Base-by-base conservation (phyloP, 1,284 basidiomycete species). In the Malassezia equina region DNA sequence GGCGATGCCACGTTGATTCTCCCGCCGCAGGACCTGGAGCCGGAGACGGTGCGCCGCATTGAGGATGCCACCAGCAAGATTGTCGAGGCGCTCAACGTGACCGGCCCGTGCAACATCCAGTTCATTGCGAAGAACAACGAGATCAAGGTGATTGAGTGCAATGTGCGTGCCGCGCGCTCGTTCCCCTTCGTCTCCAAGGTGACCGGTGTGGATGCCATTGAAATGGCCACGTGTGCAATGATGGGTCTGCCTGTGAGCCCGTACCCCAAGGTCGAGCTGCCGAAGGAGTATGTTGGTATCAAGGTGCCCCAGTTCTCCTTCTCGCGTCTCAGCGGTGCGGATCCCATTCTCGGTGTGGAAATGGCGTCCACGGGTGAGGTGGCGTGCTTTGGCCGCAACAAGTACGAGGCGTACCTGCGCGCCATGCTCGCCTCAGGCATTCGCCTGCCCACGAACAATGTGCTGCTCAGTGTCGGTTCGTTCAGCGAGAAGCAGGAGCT, bases 351-450 rank as follows among this genome's bases (percentile, higher is more conserved):
- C n/a, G 94, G 94, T 72, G 93, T 98, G 47, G 93, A 98, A 79
- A 98, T 98, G 93, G 93, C 93, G 15, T 96, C 93, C n/a, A 98
- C 93, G 1, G 93, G 93, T 63, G 93, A 98, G 76, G 93, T 98
- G 27, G 94, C 94, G 33, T 96, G 93, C 77, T 98, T 98, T 76
- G 93, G 94, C 25, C 84, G 82, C 65, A 86, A 98, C 80, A 94
- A 93, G 78, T 96, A 95, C 76, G 93, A 98, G 76, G 93, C 93
- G 6, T 98, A 98, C 76, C 80, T 96, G 71, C 96, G 96, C 79
- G 90, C 89, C 3, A 80, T 96, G 62, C 88, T 98, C 64, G 93
- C 93, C 24, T 94, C 93, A 2, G 91, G 93, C 31, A 94, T 96
- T 68, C 81, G 85, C 33, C 84, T 84, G 1, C 94, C 93, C 32